Percentiles rank a stretch among this genome's conserved stretches.
Evolutionary conservation across 768 basidiomycete species (phyloP).

Genomic region (Tylopilus balloui): DNA sequence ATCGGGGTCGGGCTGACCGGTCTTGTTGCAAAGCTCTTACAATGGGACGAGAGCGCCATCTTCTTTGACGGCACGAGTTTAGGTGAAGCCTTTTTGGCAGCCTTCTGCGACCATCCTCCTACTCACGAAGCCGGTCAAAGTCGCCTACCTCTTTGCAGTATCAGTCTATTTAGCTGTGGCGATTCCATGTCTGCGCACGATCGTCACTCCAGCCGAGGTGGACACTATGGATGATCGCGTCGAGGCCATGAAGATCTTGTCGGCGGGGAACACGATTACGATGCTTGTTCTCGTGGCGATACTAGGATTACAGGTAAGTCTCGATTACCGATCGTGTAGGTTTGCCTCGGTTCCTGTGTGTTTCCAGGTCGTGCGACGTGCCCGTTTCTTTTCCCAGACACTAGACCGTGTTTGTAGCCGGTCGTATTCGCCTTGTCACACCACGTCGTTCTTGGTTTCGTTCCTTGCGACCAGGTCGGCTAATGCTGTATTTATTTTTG

Average conservation of each 20-base stretch:
- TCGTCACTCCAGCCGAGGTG: slow-evolving; percentile 53
- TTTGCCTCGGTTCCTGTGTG: not conserved
- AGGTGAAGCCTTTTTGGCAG: slow-evolving; percentile 46
- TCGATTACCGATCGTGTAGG: not conserved
- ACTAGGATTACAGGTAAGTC: slow-evolving; percentile 66
- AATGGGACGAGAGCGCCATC: slow-evolving; percentile 89
- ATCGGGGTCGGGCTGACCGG: slow-evolving; percentile 73
- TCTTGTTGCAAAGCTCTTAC: slow-evolving; percentile 72
- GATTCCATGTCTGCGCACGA: slow-evolving; percentile 71
- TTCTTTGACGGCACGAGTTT: slow-evolving; percentile 91
- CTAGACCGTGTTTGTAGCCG: not conserved
- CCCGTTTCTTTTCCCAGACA: slow-evolving; percentile 9
- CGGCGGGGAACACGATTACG: slow-evolving; percentile 85
- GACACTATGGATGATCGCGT: slow-evolving; percentile 64
- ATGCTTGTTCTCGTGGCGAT: slow-evolving; percentile 62
- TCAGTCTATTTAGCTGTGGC: slow-evolving; percentile 82
- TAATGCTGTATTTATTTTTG: slow-evolving; percentile 8
- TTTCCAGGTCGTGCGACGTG: slow-evolving; percentile 4
- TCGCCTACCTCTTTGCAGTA: slow-evolving; percentile 67
- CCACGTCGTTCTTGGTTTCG: slow-evolving; percentile 9
- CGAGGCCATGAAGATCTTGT: slow-evolving; percentile 75
- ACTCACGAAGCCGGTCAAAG: slow-evolving; percentile 38
- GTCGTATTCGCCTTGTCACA: not conserved
- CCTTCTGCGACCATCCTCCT: not conserved
- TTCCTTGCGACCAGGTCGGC: slow-evolving; percentile 1